Percentiles rank a stretch among this genome's conserved stretches.
These are phyloP conservation scores for Butyriboletus appendiculatus DNA, from an alignment of 1,284 basidiomycete species.

Conservation along the genomic window DNA sequence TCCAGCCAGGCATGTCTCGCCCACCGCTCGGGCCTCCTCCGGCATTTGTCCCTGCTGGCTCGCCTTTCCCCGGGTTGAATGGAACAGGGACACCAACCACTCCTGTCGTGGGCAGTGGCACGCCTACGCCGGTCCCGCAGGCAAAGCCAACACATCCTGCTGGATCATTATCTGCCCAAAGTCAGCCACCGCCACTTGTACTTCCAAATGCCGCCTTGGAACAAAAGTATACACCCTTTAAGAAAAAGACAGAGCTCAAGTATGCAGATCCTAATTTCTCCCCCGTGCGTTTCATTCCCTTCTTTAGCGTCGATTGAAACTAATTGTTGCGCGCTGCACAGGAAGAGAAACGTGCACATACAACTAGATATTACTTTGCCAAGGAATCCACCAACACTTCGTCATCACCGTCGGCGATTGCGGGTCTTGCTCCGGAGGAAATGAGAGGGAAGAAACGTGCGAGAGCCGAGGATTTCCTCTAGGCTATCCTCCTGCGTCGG, in stretches of 20 bases:
- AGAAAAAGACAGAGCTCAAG: slow-evolving; percentile 77
- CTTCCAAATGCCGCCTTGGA: slow-evolving; percentile 58
- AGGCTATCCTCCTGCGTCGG: slow-evolving; percentile 25
- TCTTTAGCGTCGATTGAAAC: not conserved
- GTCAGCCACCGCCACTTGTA: slow-evolving; percentile 40
- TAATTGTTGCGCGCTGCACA: slow-evolving; percentile 32
- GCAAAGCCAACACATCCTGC: slow-evolving; percentile 19
- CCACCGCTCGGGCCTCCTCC: slow-evolving; percentile 42
- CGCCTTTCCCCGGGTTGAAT: slow-evolving; percentile 24
- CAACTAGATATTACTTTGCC: slow-evolving; percentile 70
- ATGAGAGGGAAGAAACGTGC: slow-evolving; percentile 75
- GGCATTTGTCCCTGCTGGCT: slow-evolving; percentile 36
- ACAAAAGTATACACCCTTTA: slow-evolving; percentile 71
- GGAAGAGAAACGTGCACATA: slow-evolving; percentile 82
- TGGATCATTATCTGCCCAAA: slow-evolving; percentile 22
- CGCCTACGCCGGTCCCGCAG: slow-evolving; percentile 21
- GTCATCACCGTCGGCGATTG: slow-evolving; percentile 16
- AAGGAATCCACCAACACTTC: slow-evolving; percentile 39
- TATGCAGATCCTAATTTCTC: slow-evolving; percentile 77
- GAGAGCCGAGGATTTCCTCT: slow-evolving; percentile 77
- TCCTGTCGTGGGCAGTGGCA: slow-evolving; percentile 21
- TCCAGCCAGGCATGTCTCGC: slow-evolving; percentile 41
- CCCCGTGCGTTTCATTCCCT: slow-evolving; percentile 49
- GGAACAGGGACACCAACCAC: slow-evolving; percentile 17
- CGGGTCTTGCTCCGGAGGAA: slow-evolving; percentile 47